Evolutionary conservation across 169 alveolate species (phyloP), one percentile per base, ranked within the genome.

Genomic region (Babesia gibsoni): DNA sequence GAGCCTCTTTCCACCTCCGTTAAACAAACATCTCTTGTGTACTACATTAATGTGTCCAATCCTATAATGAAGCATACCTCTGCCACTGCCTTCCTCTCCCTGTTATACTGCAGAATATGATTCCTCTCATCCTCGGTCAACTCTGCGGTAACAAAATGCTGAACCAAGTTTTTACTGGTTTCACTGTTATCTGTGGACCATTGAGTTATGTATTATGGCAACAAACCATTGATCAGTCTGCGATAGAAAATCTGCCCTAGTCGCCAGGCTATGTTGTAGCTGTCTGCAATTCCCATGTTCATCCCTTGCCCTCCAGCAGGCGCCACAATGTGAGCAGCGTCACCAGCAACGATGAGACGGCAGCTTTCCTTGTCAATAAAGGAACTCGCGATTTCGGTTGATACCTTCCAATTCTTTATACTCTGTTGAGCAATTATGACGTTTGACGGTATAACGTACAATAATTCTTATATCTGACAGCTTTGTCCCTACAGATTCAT

Each of bases 291-390:
- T 36, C 98, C 98, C 61, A 96, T 65, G 49, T 95, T 95, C 94
- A 94, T 87, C 20, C 98, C 98, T 66, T 91, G 92, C 16, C 98
- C 98, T 0, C 98, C 98, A 3, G 97, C 92, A 0, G 98, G 98
- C 0, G 98, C 97, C 27, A 94, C 79, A 14, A 91, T 78, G 70
- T 95, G 98, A 4, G 98, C 98, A 30, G 98, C 83, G 64, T 95
- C 98, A 18, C 98, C 98, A n/a, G 88, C 89, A 25, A 93, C 61
- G 41, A 91, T 52, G 36, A 91, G 73, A 22, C 91, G 52, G 42
- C 70, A 61, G 27, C 84, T 77, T 12, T 66, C 53, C 37, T 53
- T 53, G 52, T 89, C 95, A 1, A 82, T 57, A 72, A 78, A 81
- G 7, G 95, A 66, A 6, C 70, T 66, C 6, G 95, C 86, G 48